Evolutionary conservation across 805 yeast genomes (phyloP), one percentile per base, ranked within the genome.

Genomic region (Candida tibetensis): DNA sequence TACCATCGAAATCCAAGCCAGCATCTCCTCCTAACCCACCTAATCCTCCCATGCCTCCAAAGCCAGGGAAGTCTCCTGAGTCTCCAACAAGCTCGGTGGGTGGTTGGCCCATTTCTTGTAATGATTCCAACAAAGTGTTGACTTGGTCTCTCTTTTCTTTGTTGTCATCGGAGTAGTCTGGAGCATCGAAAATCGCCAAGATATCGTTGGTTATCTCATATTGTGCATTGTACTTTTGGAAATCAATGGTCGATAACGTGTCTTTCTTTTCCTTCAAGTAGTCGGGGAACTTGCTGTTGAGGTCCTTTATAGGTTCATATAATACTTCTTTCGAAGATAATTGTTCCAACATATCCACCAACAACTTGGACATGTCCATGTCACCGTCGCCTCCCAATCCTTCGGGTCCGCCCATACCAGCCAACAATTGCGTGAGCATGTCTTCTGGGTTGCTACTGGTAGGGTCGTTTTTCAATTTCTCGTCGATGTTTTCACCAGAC

Each of bases 251-350:
- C 5, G 69, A 39, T 17, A 79, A 55, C 26, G 53, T 49, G 6
- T 67, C 72, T 36, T 67, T 66, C 45, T 84, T 72, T 33, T 74
- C 76, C 31, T 64, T 61, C 44, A 91, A 69, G 82, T 86, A 91
- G 18, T 60, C 72, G 2, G 88, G 85, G 57, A 81, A 87, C 54
- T 85, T 86, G 9, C 68, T 63, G 46, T 81, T 77, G 57, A 90
- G 71, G 43, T 88, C 95, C 52, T 82, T 84, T 63, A 91, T 73
- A 2, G 98, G 96, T 49, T 84, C 95, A 55, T 86, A 90, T 27
- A 91, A 70, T 15, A 90, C 85, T 40, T 82, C 90, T 54, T 89
- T 91, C 4, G 93, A 79, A 5, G 93, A 77, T 57, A 91, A 72
- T 55, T 89, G 91, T 45, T 79, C 82, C 51, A 91, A 69, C 79